Percentiles rank a stretch among this genome's conserved stretches.
Evolutionary conservation across 2,329 filamentous ascomycete species (phyloP).

Genomic region (Chrysosporium queenslandicum): DNA sequence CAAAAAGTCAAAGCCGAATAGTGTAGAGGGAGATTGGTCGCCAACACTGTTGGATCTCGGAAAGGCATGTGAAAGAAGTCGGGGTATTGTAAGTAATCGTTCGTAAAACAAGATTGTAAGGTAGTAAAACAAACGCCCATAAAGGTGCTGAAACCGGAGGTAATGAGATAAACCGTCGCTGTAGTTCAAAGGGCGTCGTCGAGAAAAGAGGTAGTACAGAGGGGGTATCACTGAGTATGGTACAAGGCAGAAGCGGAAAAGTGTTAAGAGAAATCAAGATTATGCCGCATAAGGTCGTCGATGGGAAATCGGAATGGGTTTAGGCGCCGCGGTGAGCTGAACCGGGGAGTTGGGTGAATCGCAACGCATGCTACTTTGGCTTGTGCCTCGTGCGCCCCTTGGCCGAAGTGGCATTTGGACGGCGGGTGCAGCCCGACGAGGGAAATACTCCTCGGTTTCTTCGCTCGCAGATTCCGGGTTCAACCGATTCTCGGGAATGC

Average conservation of each 20-base stretch:
- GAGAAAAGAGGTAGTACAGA: slow-evolving; percentile 4
- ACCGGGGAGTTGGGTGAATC: slow-evolving; percentile 9
- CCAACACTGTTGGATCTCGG: not conserved
- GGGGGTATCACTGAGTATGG: slow-evolving; percentile 10
- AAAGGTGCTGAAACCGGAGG: not conserved
- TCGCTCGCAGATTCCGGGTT: slow-evolving; percentile 21
- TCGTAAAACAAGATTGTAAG: not conserved
- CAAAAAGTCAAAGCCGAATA: no score
- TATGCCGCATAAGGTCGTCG: slow-evolving; percentile 13
- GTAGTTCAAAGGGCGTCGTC: not conserved
- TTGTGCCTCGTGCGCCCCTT: slow-evolving; percentile 1
- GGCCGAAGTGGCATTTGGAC: not conserved
- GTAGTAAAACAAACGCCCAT: slow-evolving; percentile 4
- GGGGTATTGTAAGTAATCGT: not conserved
- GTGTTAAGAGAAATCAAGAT: not conserved
- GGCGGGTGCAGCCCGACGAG: not conserved
- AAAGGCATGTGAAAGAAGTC: not conserved
- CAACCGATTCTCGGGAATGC: slow-evolving; percentile 35
- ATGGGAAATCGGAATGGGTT: slow-evolving; percentile 18
- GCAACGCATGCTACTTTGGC: not conserved
- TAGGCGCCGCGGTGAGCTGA: slow-evolving; percentile 8
- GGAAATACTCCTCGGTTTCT: slow-evolving; percentile 9
- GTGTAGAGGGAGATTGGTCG: not conserved
- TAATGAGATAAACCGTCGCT: not conserved
- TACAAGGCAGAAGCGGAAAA: not conserved